These are phyloP conservation scores for Stylosanthes scabra DNA, from an alignment of 331 rosid genomes.

Conservation along the genomic window DNA sequence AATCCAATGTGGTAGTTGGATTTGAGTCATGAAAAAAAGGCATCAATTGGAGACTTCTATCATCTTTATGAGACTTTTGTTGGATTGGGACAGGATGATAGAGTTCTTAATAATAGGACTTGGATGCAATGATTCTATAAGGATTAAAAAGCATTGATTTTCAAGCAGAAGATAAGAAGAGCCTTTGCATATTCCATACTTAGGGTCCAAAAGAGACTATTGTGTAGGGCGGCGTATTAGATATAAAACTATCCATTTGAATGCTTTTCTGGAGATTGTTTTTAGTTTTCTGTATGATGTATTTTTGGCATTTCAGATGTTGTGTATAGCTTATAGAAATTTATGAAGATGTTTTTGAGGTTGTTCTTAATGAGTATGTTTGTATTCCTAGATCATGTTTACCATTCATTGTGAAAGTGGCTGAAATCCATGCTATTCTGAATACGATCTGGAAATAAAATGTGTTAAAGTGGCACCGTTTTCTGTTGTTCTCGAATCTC, in stretches of 20 bases:
- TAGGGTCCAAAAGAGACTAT: too few species aligned
- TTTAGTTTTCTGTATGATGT: slow-evolving; percentile 6
- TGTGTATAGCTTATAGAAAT: not conserved
- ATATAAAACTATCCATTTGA: not conserved
- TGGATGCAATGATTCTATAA: not conserved
- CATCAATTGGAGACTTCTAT: too few species aligned
- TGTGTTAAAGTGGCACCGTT: slow-evolving; percentile 5
- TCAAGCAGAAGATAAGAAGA: too few species aligned
- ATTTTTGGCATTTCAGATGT: not conserved
- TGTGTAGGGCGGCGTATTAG: too few species aligned
- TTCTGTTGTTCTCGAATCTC: not conserved
- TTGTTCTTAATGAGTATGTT: not conserved
- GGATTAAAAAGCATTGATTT: too few species aligned
- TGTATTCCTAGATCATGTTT: not conserved
- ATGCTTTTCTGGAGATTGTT: not conserved
- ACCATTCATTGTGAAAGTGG: not conserved
- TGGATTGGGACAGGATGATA: too few species aligned
- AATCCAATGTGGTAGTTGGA: too few species aligned
- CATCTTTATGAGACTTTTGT: too few species aligned
- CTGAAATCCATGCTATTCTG: not conserved
- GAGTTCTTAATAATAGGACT: too few species aligned
- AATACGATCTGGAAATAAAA: not conserved
- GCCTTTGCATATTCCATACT: too few species aligned
- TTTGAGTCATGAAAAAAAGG: too few species aligned
- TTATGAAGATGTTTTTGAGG: slow-evolving; percentile 6